Percentiles rank a stretch among this genome's conserved stretches.
phyloP scores from a whole-genome alignment of 2,329 filamentous ascomycete species.

The Onygenales sp. region DNA sequence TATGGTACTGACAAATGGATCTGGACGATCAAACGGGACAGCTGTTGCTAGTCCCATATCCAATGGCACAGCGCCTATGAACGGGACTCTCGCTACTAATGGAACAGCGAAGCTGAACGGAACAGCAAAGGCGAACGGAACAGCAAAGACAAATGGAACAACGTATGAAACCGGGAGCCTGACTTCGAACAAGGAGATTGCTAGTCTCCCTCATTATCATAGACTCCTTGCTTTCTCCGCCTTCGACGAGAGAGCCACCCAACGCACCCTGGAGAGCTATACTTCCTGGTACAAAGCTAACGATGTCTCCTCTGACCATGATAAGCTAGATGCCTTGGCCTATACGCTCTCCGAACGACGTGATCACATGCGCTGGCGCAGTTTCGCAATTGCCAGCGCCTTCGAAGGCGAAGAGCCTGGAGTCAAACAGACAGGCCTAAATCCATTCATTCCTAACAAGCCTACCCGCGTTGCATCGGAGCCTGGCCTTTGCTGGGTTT shows the following conservation, averaged over 20 bases:
- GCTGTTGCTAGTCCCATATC: background rate
- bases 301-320: background rate
- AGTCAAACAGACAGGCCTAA: background rate
- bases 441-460: background rate
- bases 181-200: background rate
- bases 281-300: background rate
- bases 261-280: background rate
- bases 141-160: background rate
- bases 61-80: background rate
- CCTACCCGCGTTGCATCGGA: background rate
- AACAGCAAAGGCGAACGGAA: background rate
- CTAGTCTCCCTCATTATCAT: background rate
- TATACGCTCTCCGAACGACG: constrained; percentile 9
- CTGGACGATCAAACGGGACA: background rate
- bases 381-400: constrained; percentile 1
- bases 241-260: background rate
- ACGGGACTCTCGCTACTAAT: background rate
- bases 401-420: background rate
- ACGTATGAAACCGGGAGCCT: background rate
- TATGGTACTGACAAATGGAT: background rate
- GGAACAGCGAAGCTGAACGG: background rate
- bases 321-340: constrained; percentile 6
- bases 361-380: constrained; percentile 4
- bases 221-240: constrained; percentile 1
- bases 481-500: constrained; percentile 7